These are phyloP conservation scores for Gossypium ekmanianum DNA, from an alignment of 345 rosid species.

Conservation along the genomic window DNA sequence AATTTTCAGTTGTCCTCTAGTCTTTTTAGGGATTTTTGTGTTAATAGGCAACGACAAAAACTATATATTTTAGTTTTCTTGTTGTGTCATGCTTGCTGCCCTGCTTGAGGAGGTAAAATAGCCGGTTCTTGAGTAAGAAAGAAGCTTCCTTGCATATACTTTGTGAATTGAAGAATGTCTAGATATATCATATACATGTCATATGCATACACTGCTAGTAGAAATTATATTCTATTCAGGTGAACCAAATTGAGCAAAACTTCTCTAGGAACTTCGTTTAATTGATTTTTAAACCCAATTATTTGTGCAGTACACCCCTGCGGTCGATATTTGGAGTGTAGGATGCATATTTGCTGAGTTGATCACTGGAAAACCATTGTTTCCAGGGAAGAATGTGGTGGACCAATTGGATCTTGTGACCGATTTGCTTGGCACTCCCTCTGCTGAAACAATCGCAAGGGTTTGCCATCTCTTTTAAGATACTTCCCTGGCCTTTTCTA, in stretches of 20 bases:
- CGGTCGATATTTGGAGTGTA: constrained; percentile 97
- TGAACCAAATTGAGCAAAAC: not conserved
- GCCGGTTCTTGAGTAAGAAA: not conserved
- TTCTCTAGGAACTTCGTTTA: constrained; percentile 7
- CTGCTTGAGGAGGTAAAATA: not conserved
- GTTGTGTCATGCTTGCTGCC: not conserved
- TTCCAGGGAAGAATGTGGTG: constrained; percentile 94
- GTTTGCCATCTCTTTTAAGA: constrained; percentile 38
- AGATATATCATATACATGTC: not conserved
- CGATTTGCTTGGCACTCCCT: constrained; percentile 94
- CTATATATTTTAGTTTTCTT: not conserved
- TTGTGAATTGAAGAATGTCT: not conserved
- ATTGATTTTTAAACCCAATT: not conserved
- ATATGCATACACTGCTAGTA: not conserved
- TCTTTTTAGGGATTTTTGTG: no score
- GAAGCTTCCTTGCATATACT: not conserved
- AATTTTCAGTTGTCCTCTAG: not conserved
- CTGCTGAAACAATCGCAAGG: constrained; percentile 70
- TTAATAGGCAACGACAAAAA: not conserved
- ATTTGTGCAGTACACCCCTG: constrained; percentile 20
- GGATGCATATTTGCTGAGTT: constrained; percentile 98
- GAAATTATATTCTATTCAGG: constrained; percentile 7
- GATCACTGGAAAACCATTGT: constrained; percentile 84
- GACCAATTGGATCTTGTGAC: constrained; percentile 89
- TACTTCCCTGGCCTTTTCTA: not conserved